phyloP scores from a whole-genome alignment of 202 grass and related monocot species.

The Setaria viridis region DNA sequence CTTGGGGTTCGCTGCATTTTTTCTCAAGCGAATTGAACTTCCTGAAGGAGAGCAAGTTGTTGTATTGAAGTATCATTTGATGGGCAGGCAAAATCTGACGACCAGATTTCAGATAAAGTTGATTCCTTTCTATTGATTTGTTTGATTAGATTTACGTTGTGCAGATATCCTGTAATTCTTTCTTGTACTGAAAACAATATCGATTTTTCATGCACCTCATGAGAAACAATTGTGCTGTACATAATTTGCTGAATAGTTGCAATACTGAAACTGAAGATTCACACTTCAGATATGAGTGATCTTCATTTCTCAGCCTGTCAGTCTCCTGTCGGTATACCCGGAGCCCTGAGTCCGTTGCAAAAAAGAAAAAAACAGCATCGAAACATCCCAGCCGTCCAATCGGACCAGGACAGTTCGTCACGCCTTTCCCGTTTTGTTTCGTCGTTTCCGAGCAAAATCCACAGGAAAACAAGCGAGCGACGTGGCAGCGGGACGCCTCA shows the following conservation, averaged over 20 bases:
- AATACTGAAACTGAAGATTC: background rate
- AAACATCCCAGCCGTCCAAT: background rate
- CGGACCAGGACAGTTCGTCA: background rate
- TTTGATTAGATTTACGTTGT: conserved; percentile 20
- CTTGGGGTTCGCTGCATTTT: background rate
- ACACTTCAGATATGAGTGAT: background rate
- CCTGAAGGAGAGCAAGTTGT: conserved; percentile 9
- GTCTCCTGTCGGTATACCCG: background rate
- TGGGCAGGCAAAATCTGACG: too few species aligned
- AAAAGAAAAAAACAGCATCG: background rate
- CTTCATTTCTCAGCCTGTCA: background rate
- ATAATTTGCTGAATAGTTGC: conserved; percentile 1
- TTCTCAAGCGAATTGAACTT: background rate
- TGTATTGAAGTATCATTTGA: background rate
- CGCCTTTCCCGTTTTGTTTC: background rate
- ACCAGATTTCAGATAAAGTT: too few species aligned
- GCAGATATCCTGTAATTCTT: conserved; percentile 18
- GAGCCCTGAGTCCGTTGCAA: background rate
- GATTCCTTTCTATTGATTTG: background rate
- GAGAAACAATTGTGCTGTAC: background rate
- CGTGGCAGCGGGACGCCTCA: conserved; percentile 27
- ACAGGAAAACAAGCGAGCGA: conserved; percentile 5
- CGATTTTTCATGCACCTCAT: background rate
- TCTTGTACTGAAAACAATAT: conserved; percentile 29
- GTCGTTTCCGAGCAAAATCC: background rate